phyloP scores from a whole-genome alignment of 257 asterid genomes.

The Galeopsis tetrahit region DNA sequence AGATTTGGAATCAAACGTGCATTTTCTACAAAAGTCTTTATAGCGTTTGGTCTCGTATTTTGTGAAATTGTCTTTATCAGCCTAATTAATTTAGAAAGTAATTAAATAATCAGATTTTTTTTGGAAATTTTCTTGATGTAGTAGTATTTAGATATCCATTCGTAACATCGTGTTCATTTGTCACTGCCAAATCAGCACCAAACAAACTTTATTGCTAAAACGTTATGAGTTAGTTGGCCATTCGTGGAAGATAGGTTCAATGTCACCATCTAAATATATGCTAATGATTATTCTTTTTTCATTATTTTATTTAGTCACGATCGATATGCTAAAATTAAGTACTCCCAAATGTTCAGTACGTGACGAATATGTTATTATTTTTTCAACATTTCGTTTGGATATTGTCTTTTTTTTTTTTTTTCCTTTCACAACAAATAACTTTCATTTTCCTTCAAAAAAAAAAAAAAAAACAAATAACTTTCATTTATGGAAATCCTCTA shows the following conservation, averaged over 20 bases:
- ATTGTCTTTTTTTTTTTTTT: neutral
- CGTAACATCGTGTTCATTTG: slow-evolving; percentile 21
- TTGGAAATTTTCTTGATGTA: neutral
- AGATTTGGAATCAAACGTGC: too few relatives aligned
- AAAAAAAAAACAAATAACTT: too few relatives aligned
- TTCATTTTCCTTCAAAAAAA: too few relatives aligned
- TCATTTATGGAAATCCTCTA: too few relatives aligned
- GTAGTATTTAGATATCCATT: neutral
- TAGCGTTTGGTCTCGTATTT: neutral
- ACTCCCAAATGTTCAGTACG: too few relatives aligned
- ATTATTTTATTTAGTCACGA: neutral
- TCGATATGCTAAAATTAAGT: too few relatives aligned
- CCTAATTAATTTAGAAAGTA: neutral
- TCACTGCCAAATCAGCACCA: slow-evolving; percentile 29
- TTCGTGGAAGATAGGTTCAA: slow-evolving; percentile 26
- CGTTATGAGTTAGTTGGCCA: slow-evolving; percentile 10
- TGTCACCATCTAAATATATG: slow-evolving; percentile 12
- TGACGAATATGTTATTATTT: too few relatives aligned
- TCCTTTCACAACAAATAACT: too few relatives aligned
- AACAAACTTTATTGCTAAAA: slow-evolving; percentile 6
- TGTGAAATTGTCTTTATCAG: neutral
- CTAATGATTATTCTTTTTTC: neutral
- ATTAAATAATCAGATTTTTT: neutral
- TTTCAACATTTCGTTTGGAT: neutral
- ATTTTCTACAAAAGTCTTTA: too few relatives aligned